Percentiles rank a stretch among this genome's conserved stretches.
These are phyloP conservation scores for Pyronema domesticum DNA, from an alignment of 495 filamentous ascomycete species.

Conservation along the genomic window DNA sequence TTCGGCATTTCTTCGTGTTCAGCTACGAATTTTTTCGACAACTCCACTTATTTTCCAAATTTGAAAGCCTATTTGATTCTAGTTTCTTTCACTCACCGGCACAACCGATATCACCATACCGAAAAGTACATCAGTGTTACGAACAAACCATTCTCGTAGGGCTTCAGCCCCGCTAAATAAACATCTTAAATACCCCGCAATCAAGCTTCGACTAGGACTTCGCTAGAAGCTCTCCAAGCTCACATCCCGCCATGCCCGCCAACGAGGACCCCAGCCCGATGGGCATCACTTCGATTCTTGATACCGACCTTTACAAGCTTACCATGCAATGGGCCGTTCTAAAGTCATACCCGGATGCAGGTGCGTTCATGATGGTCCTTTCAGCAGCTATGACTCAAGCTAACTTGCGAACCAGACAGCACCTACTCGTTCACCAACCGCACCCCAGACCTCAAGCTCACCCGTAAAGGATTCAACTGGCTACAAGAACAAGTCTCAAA, in stretches of 20 bases:
- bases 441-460: slow-evolving; percentile 82
- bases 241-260: neutral
- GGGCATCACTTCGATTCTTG: slow-evolving; percentile 77
- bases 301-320: slow-evolving; percentile 95
- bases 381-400: too few relatives aligned
- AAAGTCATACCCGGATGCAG: slow-evolving; percentile 68
- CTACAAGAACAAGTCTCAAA: slow-evolving; percentile 63
- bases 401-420: slow-evolving; percentile 34
- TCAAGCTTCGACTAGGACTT: too few relatives aligned
- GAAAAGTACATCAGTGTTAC: too few relatives aligned
- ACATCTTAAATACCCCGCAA: too few relatives aligned
- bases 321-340: slow-evolving; percentile 97
- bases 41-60: too few relatives aligned
- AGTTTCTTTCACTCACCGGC: too few relatives aligned
- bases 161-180: too few relatives aligned
- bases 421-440: slow-evolving; percentile 90
- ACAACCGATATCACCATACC: too few relatives aligned
- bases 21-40: too few relatives aligned
- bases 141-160: too few relatives aligned
- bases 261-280: slow-evolving; percentile 2
- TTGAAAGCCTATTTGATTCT: too few relatives aligned
- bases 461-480: slow-evolving; percentile 67
- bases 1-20: too few relatives aligned
- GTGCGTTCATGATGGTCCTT: slow-evolving; percentile 25
- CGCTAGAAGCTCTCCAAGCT: neutral